Base-by-base conservation (phyloP, 805 yeast genomes). In the Grigorovia humatica region DNA sequence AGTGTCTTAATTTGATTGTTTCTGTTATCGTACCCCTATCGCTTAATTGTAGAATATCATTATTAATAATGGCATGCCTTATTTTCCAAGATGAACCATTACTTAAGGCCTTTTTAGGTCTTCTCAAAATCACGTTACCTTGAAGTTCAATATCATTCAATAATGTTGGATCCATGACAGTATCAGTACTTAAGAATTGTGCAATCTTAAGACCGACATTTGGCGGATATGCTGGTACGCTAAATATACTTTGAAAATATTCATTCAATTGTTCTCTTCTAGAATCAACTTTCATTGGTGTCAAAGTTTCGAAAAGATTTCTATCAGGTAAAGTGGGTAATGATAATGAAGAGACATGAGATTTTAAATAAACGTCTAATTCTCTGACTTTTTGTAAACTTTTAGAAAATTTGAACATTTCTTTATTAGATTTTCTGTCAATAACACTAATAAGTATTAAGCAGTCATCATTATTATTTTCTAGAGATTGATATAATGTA, bases 331-430 rank as follows among this genome's bases (percentile, higher is more conserved):
- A 63, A 8, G 74, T 69, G 0, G 89, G 85, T 30, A 84, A 66
- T 4, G 71, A 60, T 45, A 65, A 68, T 1, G 70, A 52, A 23
- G 81, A 79, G 48, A 80, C 76, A 52, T 73, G 72, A 4, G 78
- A 78, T 55, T 88, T 73, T 11, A 88, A 70, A 43, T 75, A 78
- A 20, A 69, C 66, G 65, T 88, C 95, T 55, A 90, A 73, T 9
- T 74, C 72, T 6, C 71, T 55, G n/a, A 91, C 69, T 58, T 82
- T 83, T 1, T 77, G 69, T 53, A 81, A 76, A 1, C 80, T 66
- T 60, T 88, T 88, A 44, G 80, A 72, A 50, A 88, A 80, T 57
- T 81, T 75, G 84, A 95, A 90, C 72, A 86, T 77, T 58, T 82
- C 88, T 54, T 81, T 81, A 43, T 73, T 71, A 1, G 82, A 68